Conservation (phyloP, 2,329 filamentous ascomycete genomes). For the Calonectria naviculata region DNA sequence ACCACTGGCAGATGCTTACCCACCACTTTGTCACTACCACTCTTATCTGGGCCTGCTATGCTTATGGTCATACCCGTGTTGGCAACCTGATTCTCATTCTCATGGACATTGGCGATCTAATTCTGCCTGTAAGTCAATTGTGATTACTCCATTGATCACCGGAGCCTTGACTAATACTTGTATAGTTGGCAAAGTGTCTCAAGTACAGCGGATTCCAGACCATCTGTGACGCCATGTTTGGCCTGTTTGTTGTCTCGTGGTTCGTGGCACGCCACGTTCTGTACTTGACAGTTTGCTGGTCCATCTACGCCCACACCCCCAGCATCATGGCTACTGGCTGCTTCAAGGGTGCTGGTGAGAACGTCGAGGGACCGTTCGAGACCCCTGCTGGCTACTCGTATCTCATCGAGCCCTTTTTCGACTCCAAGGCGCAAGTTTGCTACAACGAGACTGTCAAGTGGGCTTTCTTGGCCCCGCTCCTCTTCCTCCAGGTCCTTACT, state of each 20-base stretch:
- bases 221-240: constrained; percentile 86
- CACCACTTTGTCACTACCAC: constrained; percentile 91
- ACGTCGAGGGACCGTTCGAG: constrained; percentile 64
- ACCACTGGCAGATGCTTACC: constrained; percentile 93
- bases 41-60: constrained; percentile 84
- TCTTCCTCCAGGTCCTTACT: constrained; percentile 83
- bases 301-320: constrained; percentile 48
- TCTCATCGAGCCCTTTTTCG: constrained; percentile 78
- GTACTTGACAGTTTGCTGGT: constrained; percentile 85
- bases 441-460: constrained; percentile 80
- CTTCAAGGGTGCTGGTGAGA: constrained; percentile 70
- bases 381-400: constrained; percentile 67
- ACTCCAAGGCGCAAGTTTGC: constrained; percentile 80
- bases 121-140: constrained; percentile 83
- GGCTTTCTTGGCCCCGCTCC: constrained; percentile 80
- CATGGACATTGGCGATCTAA: constrained; percentile 92
- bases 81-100: constrained; percentile 88
- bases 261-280: constrained; percentile 83
- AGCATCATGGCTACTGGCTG: constrained; percentile 67
- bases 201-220: constrained; percentile 86
- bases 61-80: constrained; percentile 86
- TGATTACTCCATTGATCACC: constrained; percentile 71
- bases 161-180: constrained; percentile 67
- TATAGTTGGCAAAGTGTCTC: constrained; percentile 87
- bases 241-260: constrained; percentile 88